phyloP scores from a whole-genome alignment of 805 yeast species.

The Starmerella kuoi region DNA sequence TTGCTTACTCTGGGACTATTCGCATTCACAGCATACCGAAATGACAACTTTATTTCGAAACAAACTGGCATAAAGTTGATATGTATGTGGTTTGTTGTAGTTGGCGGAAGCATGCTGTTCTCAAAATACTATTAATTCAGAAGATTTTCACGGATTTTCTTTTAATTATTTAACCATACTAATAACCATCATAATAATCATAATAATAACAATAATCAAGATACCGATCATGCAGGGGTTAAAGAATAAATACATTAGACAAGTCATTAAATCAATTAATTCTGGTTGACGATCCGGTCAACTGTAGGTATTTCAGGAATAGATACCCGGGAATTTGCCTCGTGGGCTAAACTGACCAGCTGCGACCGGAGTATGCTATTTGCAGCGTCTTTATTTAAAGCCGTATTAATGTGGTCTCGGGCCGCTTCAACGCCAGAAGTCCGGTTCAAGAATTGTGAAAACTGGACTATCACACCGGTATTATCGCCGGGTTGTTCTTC shows the following conservation, averaged over 20 bases:
- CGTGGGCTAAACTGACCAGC: too few species aligned
- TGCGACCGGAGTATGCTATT: too few species aligned
- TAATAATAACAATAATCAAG: background rate
- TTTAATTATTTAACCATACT: too few species aligned
- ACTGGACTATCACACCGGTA: constrained; percentile 2
- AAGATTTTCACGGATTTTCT: background rate
- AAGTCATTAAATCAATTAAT: too few species aligned
- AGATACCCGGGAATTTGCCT: too few species aligned
- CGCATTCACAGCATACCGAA: constrained; percentile 32
- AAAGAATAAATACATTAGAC: too few species aligned
- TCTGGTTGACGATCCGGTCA: too few species aligned
- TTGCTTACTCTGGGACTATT: constrained; percentile 32
- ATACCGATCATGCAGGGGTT: background rate
- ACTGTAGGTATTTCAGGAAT: too few species aligned
- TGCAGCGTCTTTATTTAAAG: too few species aligned
- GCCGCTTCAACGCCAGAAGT: background rate
- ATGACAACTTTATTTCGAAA: constrained; percentile 34
- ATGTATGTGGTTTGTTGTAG: constrained; percentile 34
- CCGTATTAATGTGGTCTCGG: background rate
- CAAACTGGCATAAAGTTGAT: constrained; percentile 33
- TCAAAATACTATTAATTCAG: background rate
- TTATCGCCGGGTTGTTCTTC: background rate
- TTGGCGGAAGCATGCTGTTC: constrained; percentile 19
- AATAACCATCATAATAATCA: too few species aligned
- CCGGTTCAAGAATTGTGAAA: constrained; percentile 8